Conservation (phyloP, 164 flowering plant species). For the Vitis rotundifolia region DNA sequence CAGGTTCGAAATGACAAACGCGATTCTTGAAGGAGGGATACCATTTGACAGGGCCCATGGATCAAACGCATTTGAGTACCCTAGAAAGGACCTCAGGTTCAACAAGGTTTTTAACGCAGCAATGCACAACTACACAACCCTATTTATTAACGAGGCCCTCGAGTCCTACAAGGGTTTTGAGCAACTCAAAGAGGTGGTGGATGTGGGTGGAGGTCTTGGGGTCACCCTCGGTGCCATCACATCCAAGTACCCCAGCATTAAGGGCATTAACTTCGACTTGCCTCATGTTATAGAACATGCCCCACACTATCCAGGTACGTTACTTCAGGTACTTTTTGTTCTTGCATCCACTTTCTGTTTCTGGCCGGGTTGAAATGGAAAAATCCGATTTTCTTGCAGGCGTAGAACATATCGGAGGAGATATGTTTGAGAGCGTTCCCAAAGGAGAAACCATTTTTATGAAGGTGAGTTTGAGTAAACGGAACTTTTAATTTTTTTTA, state of each 20-base stretch:
- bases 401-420: conserved; percentile 42
- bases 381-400: conserved; percentile 19
- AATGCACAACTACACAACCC: conserved; percentile 23
- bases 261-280: conserved; percentile 44
- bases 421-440: conserved; percentile 44
- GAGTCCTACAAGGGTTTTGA: conserved; percentile 38
- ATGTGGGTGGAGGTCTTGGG: conserved; percentile 53
- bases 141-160: conserved; percentile 20
- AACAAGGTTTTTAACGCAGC: conserved; percentile 28
- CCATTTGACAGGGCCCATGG: conserved; percentile 40
- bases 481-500: no score
- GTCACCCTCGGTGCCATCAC: conserved; percentile 23
- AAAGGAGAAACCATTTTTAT: conserved; percentile 41
- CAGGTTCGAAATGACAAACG: conserved; percentile 32
- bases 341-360: no score
- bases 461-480: conserved; percentile 28
- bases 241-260: conserved; percentile 31
- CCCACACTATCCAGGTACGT: conserved; percentile 34
- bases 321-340: no score
- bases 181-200: conserved; percentile 24
- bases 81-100: conserved; percentile 21
- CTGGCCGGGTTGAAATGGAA: no score
- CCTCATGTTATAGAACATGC: conserved; percentile 43
- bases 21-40: conserved; percentile 41
- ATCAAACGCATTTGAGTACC: conserved; percentile 25